phyloP scores from a whole-genome alignment of 1,284 basidiomycete genomes.

The Cutaneotrichosporon dermatis region DNA sequence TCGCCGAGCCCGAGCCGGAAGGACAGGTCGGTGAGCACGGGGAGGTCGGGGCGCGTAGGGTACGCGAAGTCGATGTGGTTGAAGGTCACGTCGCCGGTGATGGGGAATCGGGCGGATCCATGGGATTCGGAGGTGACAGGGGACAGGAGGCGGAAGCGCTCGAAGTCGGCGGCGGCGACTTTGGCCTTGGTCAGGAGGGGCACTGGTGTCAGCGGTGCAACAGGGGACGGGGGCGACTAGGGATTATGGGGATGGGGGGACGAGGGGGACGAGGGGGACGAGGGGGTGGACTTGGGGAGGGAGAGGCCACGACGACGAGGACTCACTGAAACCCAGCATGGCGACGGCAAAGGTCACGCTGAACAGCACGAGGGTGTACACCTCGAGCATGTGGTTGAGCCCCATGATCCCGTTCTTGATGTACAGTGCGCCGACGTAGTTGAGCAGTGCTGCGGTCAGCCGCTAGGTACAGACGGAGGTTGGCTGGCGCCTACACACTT shows the following conservation, averaged over 20 bases:
- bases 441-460: conserved; percentile 63
- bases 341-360: conserved; percentile 86
- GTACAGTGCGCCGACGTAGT: conserved; percentile 81
- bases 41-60: conserved; percentile 68
- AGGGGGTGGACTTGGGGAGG: no score
- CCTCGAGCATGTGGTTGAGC: conserved; percentile 81
- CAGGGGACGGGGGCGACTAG: no score
- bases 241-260: no score
- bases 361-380: conserved; percentile 88
- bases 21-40: conserved; percentile 63
- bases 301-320: conserved; percentile 20
- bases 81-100: conserved; percentile 65
- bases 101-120: conserved; percentile 60
- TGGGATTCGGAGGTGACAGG: conserved; percentile 60
- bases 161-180: conserved; percentile 74
- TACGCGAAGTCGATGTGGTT: conserved; percentile 73
- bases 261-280: no score
- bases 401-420: conserved; percentile 75
- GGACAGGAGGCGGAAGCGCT: conserved; percentile 61
- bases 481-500: conserved; percentile 8
- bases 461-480: background rate
- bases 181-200: conserved; percentile 73
- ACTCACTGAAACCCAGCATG: conserved; percentile 78
- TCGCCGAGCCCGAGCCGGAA: conserved; percentile 66
- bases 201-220: conserved; percentile 51